Evolutionary conservation across 192 early-diverging fungal genomes (phyloP).

Genomic region (Blastocladiella britannica): DNA sequence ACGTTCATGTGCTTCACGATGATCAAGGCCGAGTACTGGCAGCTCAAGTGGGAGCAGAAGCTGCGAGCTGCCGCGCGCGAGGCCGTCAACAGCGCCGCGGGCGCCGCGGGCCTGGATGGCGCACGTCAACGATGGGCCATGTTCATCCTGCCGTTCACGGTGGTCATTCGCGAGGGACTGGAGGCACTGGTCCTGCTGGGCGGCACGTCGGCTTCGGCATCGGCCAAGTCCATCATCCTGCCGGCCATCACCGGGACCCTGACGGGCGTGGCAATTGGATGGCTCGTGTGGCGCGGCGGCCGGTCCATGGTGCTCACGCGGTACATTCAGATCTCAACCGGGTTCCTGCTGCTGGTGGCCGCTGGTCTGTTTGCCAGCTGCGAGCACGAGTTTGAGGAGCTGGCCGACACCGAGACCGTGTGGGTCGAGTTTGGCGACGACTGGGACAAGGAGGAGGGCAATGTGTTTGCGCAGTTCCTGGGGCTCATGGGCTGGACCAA

Average conservation of each 20-base stretch:
- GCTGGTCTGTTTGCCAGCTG: slow-evolving; percentile 55
- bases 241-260: slow-evolving; percentile 51
- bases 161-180: slow-evolving; percentile 66
- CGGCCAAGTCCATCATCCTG: slow-evolving; percentile 52
- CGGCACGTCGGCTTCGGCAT: slow-evolving; percentile 30
- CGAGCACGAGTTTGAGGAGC: slow-evolving; percentile 36
- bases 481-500: slow-evolving; percentile 59
- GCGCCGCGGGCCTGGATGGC: too few species aligned
- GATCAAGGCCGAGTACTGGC: slow-evolving; percentile 45
- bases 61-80: slow-evolving; percentile 9
- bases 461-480: slow-evolving; percentile 49
- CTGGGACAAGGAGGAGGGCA: slow-evolving; percentile 13
- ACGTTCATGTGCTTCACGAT: slow-evolving; percentile 65
- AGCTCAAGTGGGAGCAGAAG: slow-evolving; percentile 57
- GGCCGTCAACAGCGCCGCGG: slow-evolving; percentile 20
- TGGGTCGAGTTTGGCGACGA: too few species aligned
- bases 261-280: slow-evolving; percentile 46
- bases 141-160: slow-evolving; percentile 64
- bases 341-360: slow-evolving; percentile 54
- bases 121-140: slow-evolving; percentile 35
- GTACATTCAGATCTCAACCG: slow-evolving; percentile 56
- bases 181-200: slow-evolving; percentile 80
- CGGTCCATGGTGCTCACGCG: slow-evolving; percentile 43
- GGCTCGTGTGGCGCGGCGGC: slow-evolving; percentile 48
- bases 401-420: too few species aligned